Evolutionary conservation across 257 asterid species (phyloP).

Genomic region (Leonotis leonurus): DNA sequence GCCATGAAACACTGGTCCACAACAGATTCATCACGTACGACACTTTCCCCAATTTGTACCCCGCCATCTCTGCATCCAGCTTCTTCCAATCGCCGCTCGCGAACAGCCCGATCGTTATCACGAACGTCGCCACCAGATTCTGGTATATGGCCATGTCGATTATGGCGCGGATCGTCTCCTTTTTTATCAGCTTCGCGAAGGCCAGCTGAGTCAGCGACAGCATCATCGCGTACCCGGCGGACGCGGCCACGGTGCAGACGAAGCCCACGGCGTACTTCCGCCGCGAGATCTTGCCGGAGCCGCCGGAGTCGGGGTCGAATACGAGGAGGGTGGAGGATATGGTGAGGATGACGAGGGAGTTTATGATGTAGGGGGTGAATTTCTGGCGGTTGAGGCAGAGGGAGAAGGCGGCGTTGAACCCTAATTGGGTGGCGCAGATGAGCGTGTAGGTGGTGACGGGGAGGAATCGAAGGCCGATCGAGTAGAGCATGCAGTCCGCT

Average conservation of each 20-base stretch:
- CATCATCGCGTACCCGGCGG: conserved; percentile 44
- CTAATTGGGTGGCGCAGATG: conserved; percentile 47
- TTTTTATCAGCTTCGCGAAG: conserved; percentile 36
- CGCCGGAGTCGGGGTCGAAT: conserved; percentile 33
- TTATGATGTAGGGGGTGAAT: conserved; percentile 61
- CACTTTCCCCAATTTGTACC: conserved; percentile 33
- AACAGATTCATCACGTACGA: conserved; percentile 48
- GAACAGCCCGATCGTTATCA: conserved; percentile 35
- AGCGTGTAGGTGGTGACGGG: conserved; percentile 61
- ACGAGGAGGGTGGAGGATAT: conserved; percentile 52
- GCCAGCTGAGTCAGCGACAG: conserved; percentile 43
- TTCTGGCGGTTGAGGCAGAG: conserved; percentile 49
- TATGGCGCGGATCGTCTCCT: conserved; percentile 27
- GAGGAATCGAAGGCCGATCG: conserved; percentile 45
- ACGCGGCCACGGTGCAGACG: conserved; percentile 39
- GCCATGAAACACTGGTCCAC: conserved; percentile 67
- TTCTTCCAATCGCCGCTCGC: conserved; percentile 60
- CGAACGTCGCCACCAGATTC: conserved; percentile 23
- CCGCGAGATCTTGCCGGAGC: conserved; percentile 15
- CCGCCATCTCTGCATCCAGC: conserved; percentile 43
- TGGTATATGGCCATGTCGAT: conserved; percentile 36
- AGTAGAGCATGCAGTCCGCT: conserved; percentile 31
- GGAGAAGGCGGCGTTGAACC: conserved; percentile 65
- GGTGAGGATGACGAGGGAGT: conserved; percentile 51
- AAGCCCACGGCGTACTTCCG: conserved; percentile 34